These are phyloP conservation scores for Aspergillus hancockii DNA, from an alignment of 495 filamentous ascomycete genomes.

Conservation along the genomic window DNA sequence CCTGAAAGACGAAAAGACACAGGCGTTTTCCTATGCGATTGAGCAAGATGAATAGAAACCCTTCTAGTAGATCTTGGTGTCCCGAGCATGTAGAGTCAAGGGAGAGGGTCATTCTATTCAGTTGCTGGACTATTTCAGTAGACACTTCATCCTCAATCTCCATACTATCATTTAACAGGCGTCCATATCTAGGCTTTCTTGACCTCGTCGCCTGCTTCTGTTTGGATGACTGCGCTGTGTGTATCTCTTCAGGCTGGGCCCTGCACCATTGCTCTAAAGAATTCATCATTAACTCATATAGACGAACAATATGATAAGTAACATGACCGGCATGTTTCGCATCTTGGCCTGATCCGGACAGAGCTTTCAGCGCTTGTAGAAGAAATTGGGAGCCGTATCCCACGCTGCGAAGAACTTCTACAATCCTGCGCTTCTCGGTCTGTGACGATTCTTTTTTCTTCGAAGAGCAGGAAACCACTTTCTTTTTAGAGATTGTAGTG, in stretches of 20 bases:
- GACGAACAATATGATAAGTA: constrained; percentile 39
- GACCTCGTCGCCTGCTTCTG: background rate
- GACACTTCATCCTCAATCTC: constrained; percentile 21
- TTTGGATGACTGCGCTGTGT: constrained; percentile 4
- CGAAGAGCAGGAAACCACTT: background rate
- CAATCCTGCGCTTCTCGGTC: constrained; percentile 18
- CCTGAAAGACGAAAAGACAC: constrained; percentile 39
- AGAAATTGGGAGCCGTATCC: constrained; percentile 29
- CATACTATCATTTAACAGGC: background rate
- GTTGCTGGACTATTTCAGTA: constrained; percentile 20
- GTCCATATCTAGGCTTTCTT: constrained; percentile 11
- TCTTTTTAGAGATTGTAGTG: constrained; percentile 13
- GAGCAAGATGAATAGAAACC: constrained; percentile 37
- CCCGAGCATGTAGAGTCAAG: constrained; percentile 25
- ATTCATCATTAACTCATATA: constrained; percentile 42
- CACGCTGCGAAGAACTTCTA: constrained; percentile 20
- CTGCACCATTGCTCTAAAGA: constrained; percentile 33
- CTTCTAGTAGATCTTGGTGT: constrained; percentile 39
- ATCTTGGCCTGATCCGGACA: constrained; percentile 22
- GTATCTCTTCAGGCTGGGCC: constrained; percentile 15
- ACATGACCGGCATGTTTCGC: constrained; percentile 26
- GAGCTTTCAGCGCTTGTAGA: constrained; percentile 34
- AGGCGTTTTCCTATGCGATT: constrained; percentile 39
- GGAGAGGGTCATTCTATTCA: constrained; percentile 32
- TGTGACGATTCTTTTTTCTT: constrained; percentile 7